Evolutionary conservation across 139 green algal genomes (phyloP).

Genomic region (Volvox africanus): DNA sequence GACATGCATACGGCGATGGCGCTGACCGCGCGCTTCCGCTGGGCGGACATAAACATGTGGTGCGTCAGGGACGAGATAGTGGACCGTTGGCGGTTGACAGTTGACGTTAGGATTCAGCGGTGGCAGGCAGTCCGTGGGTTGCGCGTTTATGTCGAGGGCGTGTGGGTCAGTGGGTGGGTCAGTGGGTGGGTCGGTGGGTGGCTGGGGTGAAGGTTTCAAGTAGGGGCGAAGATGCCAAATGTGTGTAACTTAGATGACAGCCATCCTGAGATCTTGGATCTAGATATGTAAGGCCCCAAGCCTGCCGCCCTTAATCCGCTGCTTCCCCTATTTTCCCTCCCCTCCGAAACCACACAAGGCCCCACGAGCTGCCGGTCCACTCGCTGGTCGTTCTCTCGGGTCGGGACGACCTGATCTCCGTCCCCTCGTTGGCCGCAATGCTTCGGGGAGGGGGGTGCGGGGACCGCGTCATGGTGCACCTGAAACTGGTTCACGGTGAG

Average conservation of each 20-base stretch:
- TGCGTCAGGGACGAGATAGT: neutral
- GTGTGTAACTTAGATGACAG: no score
- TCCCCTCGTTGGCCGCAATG: neutral
- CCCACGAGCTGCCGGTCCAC: slow-evolving; percentile 30
- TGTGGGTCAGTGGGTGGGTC: no score
- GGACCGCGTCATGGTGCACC: slow-evolving; percentile 24
- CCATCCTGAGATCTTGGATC: no score
- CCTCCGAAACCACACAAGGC: slow-evolving; percentile 5
- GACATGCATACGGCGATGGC: slow-evolving; percentile 34
- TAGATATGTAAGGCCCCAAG: no score
- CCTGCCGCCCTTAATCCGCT: neutral
- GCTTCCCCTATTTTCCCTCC: neutral
- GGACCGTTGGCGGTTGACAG: no score
- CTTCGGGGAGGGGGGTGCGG: slow-evolving; percentile 9
- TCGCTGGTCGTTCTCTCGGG: slow-evolving; percentile 33
- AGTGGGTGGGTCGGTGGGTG: no score
- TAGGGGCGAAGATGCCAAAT: no score
- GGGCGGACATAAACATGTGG: slow-evolving; percentile 50
- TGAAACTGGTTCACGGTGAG: slow-evolving; percentile 27
- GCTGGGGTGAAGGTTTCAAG: no score
- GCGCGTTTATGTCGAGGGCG: no score
- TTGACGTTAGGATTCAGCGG: neutral
- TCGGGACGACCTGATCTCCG: slow-evolving; percentile 19
- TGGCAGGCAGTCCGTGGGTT: no score
- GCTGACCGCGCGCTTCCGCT: slow-evolving; percentile 35